Conservation (phyloP, 805 yeast genomes). For the Tetrapisispora pingtungensis region DNA sequence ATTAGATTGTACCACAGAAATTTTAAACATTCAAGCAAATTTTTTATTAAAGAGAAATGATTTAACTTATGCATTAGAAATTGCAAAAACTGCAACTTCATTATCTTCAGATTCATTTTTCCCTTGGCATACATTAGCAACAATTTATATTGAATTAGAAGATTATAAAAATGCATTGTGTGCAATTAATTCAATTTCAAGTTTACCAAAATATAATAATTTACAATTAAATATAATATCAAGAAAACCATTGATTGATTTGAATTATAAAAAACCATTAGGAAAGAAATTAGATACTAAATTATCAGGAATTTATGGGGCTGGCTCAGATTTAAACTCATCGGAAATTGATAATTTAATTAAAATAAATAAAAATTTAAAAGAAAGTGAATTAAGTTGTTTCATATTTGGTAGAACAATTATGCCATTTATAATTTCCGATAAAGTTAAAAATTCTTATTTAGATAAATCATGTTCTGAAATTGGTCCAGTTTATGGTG, state of each 20-base stretch:
- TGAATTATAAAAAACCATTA: constrained; percentile 22
- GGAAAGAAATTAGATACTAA: constrained; percentile 9
- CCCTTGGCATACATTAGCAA: constrained; percentile 24
- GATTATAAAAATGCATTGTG: constrained; percentile 20
- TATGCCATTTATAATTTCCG: constrained; percentile 20
- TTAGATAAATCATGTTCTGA: constrained; percentile 20
- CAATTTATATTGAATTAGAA: constrained; percentile 17
- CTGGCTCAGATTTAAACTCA: constrained; percentile 12
- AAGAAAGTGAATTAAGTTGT: constrained; percentile 18
- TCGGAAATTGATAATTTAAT: constrained; percentile 16
- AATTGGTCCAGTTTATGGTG: constrained; percentile 28
- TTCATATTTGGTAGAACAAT: constrained; percentile 25
- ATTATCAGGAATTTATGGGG: not conserved
- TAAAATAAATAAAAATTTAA: constrained; percentile 3
- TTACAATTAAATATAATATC: constrained; percentile 8
- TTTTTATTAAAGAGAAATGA: constrained; percentile 21
- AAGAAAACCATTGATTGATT: not conserved
- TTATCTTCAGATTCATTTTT: constrained; percentile 25
- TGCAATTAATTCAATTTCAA: constrained; percentile 27
- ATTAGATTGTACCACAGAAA: constrained; percentile 19
- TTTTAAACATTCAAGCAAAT: constrained; percentile 21
- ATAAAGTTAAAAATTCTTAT: constrained; percentile 16
- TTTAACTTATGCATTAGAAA: constrained; percentile 17
- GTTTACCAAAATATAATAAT: constrained; percentile 17
- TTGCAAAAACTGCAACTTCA: constrained; percentile 19